These are phyloP conservation scores for Solanum lycopersicoides DNA, from an alignment of 257 asterid species.

Conservation along the genomic window DNA sequence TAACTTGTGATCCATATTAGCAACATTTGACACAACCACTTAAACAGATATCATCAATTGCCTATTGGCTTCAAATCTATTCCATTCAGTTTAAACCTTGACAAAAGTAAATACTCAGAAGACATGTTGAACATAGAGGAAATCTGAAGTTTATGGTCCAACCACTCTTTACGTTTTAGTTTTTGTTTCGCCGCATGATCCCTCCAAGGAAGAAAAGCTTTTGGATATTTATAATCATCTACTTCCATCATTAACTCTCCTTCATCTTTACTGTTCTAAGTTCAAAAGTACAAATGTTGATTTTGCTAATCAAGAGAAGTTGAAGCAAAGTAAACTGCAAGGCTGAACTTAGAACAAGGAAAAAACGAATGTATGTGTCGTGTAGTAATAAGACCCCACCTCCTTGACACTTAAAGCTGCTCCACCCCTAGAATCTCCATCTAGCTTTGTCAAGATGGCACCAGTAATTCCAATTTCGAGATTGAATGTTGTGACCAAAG, in stretches of 20 bases:
- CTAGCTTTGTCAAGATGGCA: conserved; percentile 91
- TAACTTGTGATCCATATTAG: not conserved
- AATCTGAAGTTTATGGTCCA: not conserved
- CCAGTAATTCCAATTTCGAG: conserved; percentile 98
- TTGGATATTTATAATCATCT: not conserved
- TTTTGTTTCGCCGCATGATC: not conserved
- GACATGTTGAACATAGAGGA: not conserved
- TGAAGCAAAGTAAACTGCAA: not conserved
- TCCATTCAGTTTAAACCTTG: not conserved
- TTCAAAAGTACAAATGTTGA: not conserved
- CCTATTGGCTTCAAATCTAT: not conserved
- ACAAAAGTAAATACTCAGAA: not conserved
- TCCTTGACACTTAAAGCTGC: conserved; percentile 97
- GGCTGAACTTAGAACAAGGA: not conserved
- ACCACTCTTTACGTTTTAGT: not conserved
- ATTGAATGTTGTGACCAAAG: conserved; percentile 90
- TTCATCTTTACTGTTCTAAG: not conserved
- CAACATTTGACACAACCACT: not conserved
- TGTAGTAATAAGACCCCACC: conserved; percentile 32
- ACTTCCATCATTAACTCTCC: not conserved
- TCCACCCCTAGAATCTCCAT: conserved; percentile 99
- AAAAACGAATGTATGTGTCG: not conserved
- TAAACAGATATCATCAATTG: not conserved
- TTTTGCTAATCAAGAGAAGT: not conserved
- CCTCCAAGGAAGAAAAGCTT: not conserved